A percentile compares a stretch with the other conserved stretches of the same genome.
phyloP scores from a whole-genome alignment of 1,284 basidiomycete species.

The Ustilago lituana region DNA sequence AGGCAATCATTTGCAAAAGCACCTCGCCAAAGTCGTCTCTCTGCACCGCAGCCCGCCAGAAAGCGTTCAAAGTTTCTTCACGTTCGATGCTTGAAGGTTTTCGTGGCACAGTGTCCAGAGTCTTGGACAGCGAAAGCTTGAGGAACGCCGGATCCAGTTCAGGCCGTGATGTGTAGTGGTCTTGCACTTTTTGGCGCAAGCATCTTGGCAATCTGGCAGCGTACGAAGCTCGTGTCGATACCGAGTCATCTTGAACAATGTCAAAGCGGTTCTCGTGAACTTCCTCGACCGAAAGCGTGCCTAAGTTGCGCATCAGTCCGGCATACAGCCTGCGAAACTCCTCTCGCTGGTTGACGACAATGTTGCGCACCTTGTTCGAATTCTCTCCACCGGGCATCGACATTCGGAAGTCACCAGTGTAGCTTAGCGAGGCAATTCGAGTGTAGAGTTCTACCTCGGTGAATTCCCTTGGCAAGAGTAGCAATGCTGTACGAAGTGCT shows the following conservation, averaged over 20 bases:
- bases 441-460: constrained; percentile 84
- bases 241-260: constrained; percentile 52
- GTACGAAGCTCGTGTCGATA: constrained; percentile 40
- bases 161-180: constrained; percentile 46
- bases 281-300: constrained; percentile 54
- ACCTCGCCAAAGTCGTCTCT: constrained; percentile 52
- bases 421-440: constrained; percentile 85
- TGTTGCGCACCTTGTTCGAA: constrained; percentile 87
- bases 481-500: constrained; percentile 82
- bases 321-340: constrained; percentile 90
- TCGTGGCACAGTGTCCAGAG: constrained; percentile 31
- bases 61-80: constrained; percentile 40
- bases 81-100: constrained; percentile 23
- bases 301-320: constrained; percentile 68
- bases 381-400: constrained; percentile 88
- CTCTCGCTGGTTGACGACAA: constrained; percentile 74
- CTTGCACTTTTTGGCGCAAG: constrained; percentile 53
- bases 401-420: constrained; percentile 89
- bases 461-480: constrained; percentile 73
- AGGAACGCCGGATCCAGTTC: constrained; percentile 55
- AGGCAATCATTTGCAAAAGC: constrained; percentile 47
- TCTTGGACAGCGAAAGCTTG: constrained; percentile 53
- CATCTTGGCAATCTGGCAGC: constrained; percentile 52
- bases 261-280: constrained; percentile 38
- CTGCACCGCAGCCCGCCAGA: constrained; percentile 55